These are phyloP conservation scores for Populus trichocarpa DNA, from an alignment of 441 rosid species.

Conservation along the genomic window DNA sequence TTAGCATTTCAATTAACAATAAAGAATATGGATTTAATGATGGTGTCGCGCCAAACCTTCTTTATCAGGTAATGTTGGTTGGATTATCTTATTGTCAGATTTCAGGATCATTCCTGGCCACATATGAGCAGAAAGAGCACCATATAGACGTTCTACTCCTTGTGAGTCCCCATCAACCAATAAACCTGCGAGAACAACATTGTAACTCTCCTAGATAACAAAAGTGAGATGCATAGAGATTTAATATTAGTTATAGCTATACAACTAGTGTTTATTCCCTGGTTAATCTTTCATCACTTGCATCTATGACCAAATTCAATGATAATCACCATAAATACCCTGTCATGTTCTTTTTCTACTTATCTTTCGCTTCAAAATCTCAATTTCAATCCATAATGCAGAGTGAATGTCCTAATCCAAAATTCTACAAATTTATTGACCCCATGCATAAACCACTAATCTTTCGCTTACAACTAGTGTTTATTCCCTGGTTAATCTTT, in stretches of 20 bases:
- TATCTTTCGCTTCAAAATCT: too few species aligned
- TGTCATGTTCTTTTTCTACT: too few species aligned
- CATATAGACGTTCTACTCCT: slow-evolving; percentile 79
- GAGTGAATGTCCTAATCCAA: too few species aligned
- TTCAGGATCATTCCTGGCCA: slow-evolving; percentile 95
- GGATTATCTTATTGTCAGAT: slow-evolving; percentile 60
- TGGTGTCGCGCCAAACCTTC: slow-evolving; percentile 46
- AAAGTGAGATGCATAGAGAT: background rate
- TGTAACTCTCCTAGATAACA: background rate
- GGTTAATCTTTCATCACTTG: too few species aligned
- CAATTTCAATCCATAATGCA: too few species aligned
- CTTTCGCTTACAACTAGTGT: background rate
- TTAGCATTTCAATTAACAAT: slow-evolving; percentile 16
- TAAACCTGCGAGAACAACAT: slow-evolving; percentile 53
- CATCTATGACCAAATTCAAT: too few species aligned
- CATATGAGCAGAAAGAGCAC: slow-evolving; percentile 93
- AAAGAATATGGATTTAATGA: slow-evolving; percentile 2
- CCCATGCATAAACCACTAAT: too few species aligned
- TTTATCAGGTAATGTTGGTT: slow-evolving; percentile 48
- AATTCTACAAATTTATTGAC: too few species aligned
- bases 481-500: background rate
- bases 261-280: too few species aligned
- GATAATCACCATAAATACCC: too few species aligned
- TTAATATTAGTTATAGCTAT: background rate
- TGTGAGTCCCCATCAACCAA: slow-evolving; percentile 85